Percentiles rank a stretch among this genome's conserved stretches.
Evolutionary conservation across 2,329 filamentous ascomycete genomes (phyloP).

Genomic region (Fusarium albidum): DNA sequence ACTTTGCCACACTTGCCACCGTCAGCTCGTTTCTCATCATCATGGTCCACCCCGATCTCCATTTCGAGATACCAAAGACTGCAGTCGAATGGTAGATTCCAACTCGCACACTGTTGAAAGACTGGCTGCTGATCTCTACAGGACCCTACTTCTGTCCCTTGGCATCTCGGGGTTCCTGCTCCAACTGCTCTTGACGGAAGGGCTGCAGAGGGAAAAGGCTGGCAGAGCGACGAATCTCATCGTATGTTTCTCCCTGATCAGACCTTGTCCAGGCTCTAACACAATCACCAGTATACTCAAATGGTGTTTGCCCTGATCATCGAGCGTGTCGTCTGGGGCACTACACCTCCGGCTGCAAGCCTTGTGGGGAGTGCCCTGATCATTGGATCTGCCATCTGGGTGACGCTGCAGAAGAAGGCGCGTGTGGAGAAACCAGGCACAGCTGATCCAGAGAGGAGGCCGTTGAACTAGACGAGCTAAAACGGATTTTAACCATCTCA

Average conservation of each 20-base stretch:
- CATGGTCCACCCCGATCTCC: conserved; percentile 51
- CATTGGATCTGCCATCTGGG: conserved; percentile 52
- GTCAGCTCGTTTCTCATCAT: conserved; percentile 71
- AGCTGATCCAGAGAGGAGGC: conserved; percentile 48
- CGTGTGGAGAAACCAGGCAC: conserved; percentile 33
- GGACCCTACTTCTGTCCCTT: conserved; percentile 67
- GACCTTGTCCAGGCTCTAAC: conserved; percentile 23
- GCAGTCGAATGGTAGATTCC: conserved; percentile 35
- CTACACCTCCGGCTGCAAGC: conserved; percentile 48
- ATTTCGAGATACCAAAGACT: conserved; percentile 47
- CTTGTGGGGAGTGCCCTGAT: conserved; percentile 51
- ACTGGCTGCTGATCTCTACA: conserved; percentile 40
- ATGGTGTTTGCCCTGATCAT: conserved; percentile 48
- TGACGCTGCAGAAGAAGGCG: conserved; percentile 51
- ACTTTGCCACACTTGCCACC: conserved; percentile 74
- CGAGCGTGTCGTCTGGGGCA: conserved; percentile 54
- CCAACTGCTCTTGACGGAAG: conserved; percentile 79
- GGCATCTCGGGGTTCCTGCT: conserved; percentile 79
- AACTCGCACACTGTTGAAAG: rapidly evolving
- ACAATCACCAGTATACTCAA: conserved; percentile 40
- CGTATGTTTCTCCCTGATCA: conserved; percentile 9
- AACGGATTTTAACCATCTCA: too few relatives aligned
- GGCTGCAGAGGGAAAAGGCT: conserved; percentile 72
- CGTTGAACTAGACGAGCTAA: conserved; percentile 26
- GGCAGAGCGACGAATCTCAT: conserved; percentile 45